Conservation (phyloP, 768 basidiomycete genomes). For the Polyporus arcularius region DNA sequence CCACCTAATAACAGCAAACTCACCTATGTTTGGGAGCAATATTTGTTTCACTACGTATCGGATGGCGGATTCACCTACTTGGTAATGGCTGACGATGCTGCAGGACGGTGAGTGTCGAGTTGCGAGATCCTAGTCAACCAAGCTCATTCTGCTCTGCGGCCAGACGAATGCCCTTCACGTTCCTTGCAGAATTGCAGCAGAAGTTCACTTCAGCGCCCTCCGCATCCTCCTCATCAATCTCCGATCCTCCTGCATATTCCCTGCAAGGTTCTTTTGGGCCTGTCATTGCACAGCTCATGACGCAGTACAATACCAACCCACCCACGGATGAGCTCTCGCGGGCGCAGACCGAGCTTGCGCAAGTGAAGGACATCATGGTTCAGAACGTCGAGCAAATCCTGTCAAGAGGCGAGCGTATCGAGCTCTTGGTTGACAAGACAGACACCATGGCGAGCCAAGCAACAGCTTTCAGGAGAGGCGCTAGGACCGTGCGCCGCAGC, state of each 20-base stretch:
- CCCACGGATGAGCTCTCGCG: conserved; percentile 87
- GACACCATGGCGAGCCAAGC: conserved; percentile 94
- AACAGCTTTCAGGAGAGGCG: conserved; percentile 88
- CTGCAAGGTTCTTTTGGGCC: conserved; percentile 75
- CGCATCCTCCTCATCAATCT: conserved; percentile 55
- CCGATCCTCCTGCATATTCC: conserved; percentile 54
- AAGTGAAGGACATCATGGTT: conserved; percentile 97
- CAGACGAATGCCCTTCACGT: conserved; percentile 93
- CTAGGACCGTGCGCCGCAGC: conserved; percentile 75
- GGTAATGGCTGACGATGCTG: conserved; percentile 93
- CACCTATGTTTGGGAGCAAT: conserved; percentile 91
- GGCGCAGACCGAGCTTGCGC: conserved; percentile 85
- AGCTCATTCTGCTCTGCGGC: neutral
- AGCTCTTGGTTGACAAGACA: conserved; percentile 95
- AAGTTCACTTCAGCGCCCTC: conserved; percentile 70
- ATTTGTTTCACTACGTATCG: conserved; percentile 91
- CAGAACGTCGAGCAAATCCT: conserved; percentile 98
- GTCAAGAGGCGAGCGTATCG: conserved; percentile 91
- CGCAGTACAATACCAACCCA: conserved; percentile 86
- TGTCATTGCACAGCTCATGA: conserved; percentile 72
- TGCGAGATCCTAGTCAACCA: neutral
- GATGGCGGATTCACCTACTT: conserved; percentile 86
- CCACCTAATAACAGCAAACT: conserved; percentile 84
- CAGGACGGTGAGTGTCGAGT: conserved; percentile 64
- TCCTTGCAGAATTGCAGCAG: conserved; percentile 83